Conservation (phyloP, 305 asterid genomes). For the Plantago lanceolata region DNA sequence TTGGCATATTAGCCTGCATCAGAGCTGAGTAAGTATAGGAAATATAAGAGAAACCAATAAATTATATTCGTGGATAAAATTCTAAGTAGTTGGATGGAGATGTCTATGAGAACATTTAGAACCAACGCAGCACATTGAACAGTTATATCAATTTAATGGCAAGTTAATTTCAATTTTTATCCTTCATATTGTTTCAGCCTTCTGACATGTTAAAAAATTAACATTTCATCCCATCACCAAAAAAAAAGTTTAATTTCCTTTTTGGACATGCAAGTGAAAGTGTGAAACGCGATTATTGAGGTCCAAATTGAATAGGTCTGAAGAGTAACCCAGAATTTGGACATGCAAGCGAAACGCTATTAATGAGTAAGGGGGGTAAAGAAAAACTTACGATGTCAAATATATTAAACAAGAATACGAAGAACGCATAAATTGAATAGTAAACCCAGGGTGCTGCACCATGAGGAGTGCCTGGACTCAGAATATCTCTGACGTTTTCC, state of each 20-base stretch:
- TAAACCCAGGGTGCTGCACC: constrained; percentile 97
- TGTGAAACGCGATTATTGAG: too few relatives aligned
- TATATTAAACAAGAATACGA: constrained; percentile 83
- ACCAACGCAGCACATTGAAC: background rate
- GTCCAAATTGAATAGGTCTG: too few relatives aligned
- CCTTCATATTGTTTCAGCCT: too few relatives aligned
- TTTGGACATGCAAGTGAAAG: too few relatives aligned
- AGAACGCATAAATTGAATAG: constrained; percentile 75
- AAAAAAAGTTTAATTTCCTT: too few relatives aligned
- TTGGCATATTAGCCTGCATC: constrained; percentile 87
- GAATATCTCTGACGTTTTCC: constrained; percentile 58
- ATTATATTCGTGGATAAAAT: background rate
- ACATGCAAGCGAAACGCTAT: constrained; percentile 9
- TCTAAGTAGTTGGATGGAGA: background rate
- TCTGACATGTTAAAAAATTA: background rate
- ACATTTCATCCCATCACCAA: background rate
- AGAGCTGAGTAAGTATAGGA: constrained; percentile 14
- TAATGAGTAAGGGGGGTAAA: constrained; percentile 13
- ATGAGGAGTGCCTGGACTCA: constrained; percentile 68
- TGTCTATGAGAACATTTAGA: background rate
- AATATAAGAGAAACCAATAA: background rate
- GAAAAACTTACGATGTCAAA: constrained; percentile 84
- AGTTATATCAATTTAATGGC: background rate
- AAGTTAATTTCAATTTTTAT: too few relatives aligned
- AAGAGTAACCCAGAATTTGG: background rate